phyloP scores from a whole-genome alignment of 208 protist species.

The Leishmania lainsoni region DNA sequence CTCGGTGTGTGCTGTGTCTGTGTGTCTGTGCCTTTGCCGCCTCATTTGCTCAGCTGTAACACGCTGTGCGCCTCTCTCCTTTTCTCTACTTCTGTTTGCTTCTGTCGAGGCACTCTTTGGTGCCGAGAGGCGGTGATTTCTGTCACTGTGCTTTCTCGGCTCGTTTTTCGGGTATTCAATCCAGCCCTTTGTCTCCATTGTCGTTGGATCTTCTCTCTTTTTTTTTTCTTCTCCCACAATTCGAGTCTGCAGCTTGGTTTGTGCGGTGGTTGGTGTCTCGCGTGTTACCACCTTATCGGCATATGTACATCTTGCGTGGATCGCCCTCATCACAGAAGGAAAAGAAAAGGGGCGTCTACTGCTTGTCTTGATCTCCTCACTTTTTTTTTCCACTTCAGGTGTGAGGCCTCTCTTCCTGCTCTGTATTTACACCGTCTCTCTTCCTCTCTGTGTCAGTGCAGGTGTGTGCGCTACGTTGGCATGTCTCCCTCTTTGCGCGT shows the following conservation, averaged over 20 bases:
- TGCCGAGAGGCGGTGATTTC: not conserved
- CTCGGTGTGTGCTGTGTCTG: not conserved
- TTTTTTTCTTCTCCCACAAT: not conserved
- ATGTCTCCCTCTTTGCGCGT: not conserved
- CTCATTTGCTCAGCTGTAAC: not conserved
- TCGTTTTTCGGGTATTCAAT: not conserved
- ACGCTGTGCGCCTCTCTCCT: not conserved
- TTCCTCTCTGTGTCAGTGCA: not conserved
- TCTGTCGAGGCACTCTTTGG: not conserved
- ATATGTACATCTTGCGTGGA: too few species aligned
- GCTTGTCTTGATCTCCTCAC: too few species aligned
- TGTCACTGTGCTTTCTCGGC: not conserved
- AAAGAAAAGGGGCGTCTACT: too few species aligned
- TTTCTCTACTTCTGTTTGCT: not conserved
- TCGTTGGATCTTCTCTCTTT: not conserved
- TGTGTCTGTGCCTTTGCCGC: not conserved
- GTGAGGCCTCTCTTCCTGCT: not conserved
- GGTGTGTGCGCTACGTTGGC: not conserved
- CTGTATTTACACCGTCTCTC: not conserved
- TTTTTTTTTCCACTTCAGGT: not conserved
- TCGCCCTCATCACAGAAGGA: too few species aligned
- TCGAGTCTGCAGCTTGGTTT: too few species aligned
- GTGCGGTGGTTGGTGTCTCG: too few species aligned
- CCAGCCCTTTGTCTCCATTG: too few species aligned
- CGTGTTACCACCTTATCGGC: too few species aligned